Conservation (phyloP, 345 rosid species). For the Passiflora organensis region DNA sequence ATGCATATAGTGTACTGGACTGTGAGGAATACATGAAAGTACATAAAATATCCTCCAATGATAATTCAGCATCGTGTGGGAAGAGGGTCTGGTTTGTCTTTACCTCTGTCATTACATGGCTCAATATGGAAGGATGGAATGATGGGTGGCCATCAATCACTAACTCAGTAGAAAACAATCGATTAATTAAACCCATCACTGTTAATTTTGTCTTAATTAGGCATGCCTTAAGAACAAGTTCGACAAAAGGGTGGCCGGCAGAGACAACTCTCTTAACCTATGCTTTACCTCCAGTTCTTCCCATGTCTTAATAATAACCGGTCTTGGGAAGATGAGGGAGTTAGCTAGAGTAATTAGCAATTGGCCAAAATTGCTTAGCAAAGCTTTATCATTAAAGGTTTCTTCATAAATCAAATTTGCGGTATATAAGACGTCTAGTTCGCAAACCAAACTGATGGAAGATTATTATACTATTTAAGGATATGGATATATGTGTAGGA, state of each 20-base stretch:
- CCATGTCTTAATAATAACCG: neutral
- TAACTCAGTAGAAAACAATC: constrained; percentile 16
- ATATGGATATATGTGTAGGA: neutral
- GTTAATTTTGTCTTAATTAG: constrained; percentile 29
- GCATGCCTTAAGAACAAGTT: constrained; percentile 20
- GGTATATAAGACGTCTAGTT: neutral
- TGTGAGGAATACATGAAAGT: neutral
- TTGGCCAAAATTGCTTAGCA: constrained; percentile 24
- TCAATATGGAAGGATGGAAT: constrained; percentile 21
- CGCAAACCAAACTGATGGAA: neutral
- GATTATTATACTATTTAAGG: neutral
- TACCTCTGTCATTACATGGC: constrained; percentile 34
- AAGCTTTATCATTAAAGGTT: constrained; percentile 14
- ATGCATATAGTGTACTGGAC: neutral
- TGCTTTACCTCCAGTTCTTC: constrained; percentile 14
- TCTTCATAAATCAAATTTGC: too few species aligned
- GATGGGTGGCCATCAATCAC: constrained; percentile 35
- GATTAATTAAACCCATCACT: constrained; percentile 1
- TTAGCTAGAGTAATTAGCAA: constrained; percentile 14
- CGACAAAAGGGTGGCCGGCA: constrained; percentile 70
- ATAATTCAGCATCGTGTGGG: constrained; percentile 15
- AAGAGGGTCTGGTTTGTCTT: constrained; percentile 47
- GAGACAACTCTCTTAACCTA: constrained; percentile 52
- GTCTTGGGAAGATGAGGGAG: constrained; percentile 10
- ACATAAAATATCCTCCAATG: constrained; percentile 11